phyloP scores from a whole-genome alignment of 495 filamentous ascomycete species.

The Podospora bellae-mahoneyi region DNA sequence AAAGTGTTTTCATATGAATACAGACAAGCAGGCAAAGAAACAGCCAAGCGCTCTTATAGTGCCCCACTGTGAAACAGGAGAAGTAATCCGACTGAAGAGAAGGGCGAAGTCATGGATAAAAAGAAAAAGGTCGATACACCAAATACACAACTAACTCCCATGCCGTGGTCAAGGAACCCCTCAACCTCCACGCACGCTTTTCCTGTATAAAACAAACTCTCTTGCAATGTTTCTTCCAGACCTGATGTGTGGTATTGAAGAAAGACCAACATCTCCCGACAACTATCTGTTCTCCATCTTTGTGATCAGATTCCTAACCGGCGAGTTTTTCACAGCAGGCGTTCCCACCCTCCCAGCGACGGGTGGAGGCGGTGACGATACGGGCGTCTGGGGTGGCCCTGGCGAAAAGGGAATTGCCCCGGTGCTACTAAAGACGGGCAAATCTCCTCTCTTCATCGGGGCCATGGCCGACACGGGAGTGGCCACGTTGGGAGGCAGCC shows the following conservation, averaged over 20 bases:
- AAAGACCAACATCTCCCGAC: background rate
- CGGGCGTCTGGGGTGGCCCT: background rate
- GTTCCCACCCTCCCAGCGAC: background rate
- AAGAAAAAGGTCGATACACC: too few species aligned
- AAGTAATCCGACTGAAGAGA: too few species aligned
- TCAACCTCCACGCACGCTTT: too few species aligned
- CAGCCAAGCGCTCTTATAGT: too few species aligned
- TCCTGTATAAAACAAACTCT: background rate
- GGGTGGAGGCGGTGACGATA: background rate
- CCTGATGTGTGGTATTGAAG: background rate
- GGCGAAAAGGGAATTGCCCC: conserved; percentile 28
- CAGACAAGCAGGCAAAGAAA: too few species aligned
- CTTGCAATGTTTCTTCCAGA: background rate
- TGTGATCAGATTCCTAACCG: background rate
- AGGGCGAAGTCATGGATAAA: too few species aligned
- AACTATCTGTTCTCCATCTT: background rate
- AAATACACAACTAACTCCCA: too few species aligned
- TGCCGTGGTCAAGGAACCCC: too few species aligned
- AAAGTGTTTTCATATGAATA: too few species aligned
- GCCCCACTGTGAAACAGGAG: too few species aligned
- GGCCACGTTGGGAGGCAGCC: conserved; percentile 37
- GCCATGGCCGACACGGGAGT: conserved; percentile 22
- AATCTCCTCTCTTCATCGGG: conserved; percentile 27
- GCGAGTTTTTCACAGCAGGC: background rate
- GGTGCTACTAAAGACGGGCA: conserved; percentile 35